Evolutionary conservation across 139 green algal genomes (phyloP).

Genomic region (Tetradesmus lagerheimii): DNA sequence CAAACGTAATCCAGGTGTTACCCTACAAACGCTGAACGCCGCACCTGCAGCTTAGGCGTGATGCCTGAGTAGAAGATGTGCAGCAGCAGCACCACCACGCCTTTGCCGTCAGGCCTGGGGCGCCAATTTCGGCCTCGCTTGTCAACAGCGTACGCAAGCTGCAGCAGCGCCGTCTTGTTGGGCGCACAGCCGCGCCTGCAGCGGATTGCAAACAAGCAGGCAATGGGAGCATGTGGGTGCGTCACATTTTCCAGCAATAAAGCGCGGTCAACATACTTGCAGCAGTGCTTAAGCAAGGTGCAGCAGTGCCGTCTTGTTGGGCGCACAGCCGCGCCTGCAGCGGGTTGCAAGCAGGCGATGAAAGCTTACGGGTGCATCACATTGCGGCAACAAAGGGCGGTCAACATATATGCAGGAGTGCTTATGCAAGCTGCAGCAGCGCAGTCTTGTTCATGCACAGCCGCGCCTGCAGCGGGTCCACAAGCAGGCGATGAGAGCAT

Average conservation of each 20-base stretch:
- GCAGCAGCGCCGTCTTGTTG: conserved; percentile 4
- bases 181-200: background rate
- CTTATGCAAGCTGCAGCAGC: conserved; percentile 16
- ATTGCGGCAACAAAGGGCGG: too few species aligned
- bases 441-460: background rate
- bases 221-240: background rate
- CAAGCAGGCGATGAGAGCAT: too few species aligned
- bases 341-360: too few species aligned
- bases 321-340: too few species aligned
- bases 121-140: background rate
- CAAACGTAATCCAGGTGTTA: too few species aligned
- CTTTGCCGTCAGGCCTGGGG: conserved; percentile 1
- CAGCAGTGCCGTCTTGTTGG: too few species aligned
- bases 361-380: too few species aligned
- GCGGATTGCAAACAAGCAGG: background rate
- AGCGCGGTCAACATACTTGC: too few species aligned
- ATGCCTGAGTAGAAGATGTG: conserved; percentile 38
- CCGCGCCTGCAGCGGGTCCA: background rate
- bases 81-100: conserved; percentile 47
- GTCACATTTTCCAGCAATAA: too few species aligned
- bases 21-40: too few species aligned
- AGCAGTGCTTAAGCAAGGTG: too few species aligned
- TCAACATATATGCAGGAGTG: background rate
- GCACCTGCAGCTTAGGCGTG: conserved; percentile 31
- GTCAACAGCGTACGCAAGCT: background rate